Evolutionary conservation across 176 grass and related monocot species (phyloP).

Genomic region (Saccharum officinarum): DNA sequence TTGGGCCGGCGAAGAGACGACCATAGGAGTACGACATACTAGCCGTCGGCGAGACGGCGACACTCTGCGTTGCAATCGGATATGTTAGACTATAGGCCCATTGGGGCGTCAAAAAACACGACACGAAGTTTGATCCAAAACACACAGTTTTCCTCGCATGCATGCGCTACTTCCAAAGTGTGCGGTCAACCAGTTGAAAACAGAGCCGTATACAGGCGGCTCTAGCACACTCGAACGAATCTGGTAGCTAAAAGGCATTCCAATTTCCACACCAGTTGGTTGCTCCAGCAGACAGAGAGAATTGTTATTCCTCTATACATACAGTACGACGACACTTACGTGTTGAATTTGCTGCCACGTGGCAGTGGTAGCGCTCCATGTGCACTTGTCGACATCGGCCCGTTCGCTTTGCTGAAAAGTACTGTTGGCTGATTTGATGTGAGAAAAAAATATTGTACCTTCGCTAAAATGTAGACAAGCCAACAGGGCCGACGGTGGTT

Average conservation of each 20-base stretch:
- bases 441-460: too few relatives aligned
- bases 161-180: not conserved
- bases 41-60: not conserved
- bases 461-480: too few relatives aligned
- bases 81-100: not conserved
- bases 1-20: too few relatives aligned
- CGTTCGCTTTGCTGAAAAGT: too few relatives aligned
- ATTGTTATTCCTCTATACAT: too few relatives aligned
- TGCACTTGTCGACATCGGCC: too few relatives aligned
- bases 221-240: too few relatives aligned
- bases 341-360: not conserved
- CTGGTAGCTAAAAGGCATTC: too few relatives aligned
- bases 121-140: not conserved
- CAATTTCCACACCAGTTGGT: not conserved
- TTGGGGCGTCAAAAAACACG: too few relatives aligned
- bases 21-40: not conserved
- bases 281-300: not conserved
- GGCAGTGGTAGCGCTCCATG: not conserved
- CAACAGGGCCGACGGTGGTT: not conserved
- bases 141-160: not conserved
- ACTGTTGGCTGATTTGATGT: too few relatives aligned
- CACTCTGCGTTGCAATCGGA: too few relatives aligned
- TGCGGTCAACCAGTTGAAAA: not conserved
- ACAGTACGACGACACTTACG: too few relatives aligned
- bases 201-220: not conserved